A percentile compares a stretch with the other conserved stretches of the same genome.
Evolutionary conservation across 2,329 filamentous ascomycete genomes (phyloP).

Genomic region (Ilyonectria mors-panacis): DNA sequence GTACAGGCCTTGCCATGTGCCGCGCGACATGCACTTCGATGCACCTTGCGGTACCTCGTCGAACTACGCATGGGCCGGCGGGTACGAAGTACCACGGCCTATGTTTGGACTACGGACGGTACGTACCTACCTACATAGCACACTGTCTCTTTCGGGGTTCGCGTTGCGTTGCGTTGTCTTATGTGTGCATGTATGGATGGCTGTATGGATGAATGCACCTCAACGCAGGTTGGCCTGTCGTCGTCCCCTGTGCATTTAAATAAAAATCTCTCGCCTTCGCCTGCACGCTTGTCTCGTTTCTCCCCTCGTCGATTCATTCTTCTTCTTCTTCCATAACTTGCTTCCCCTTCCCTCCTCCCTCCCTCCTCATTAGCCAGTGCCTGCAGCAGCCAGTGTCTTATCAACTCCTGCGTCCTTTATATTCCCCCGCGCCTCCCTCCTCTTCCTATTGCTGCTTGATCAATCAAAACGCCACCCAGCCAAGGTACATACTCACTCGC

Average conservation of each 20-base stretch:
- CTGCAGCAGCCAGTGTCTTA: constrained; percentile 1
- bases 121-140: constrained; percentile 6
- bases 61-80: too few relatives aligned
- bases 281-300: constrained; percentile 16
- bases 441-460: background rate
- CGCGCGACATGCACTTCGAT: constrained; percentile 23
- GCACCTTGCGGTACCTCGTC: constrained; percentile 4
- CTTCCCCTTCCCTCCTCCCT: background rate
- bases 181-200: constrained; percentile 20
- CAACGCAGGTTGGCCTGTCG: constrained; percentile 17
- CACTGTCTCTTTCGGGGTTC: constrained; percentile 1
- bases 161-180: constrained; percentile 26
- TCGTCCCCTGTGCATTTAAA: constrained; percentile 27
- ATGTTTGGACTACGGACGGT: too few relatives aligned
- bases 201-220: constrained; percentile 8
- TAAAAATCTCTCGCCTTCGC: constrained; percentile 29
- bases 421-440: background rate
- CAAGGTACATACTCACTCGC: background rate
- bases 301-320: constrained; percentile 13
- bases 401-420: background rate
- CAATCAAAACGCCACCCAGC: background rate
- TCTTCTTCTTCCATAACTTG: constrained; percentile 12
- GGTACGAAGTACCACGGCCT: too few relatives aligned
- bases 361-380: background rate
- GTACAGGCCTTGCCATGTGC: constrained; percentile 20